A percentile compares a stretch with the other conserved stretches of the same genome.
Conservation (phyloP, 1,284 basidiomycete species). For the Sanghuangporus sanghuang region DNA sequence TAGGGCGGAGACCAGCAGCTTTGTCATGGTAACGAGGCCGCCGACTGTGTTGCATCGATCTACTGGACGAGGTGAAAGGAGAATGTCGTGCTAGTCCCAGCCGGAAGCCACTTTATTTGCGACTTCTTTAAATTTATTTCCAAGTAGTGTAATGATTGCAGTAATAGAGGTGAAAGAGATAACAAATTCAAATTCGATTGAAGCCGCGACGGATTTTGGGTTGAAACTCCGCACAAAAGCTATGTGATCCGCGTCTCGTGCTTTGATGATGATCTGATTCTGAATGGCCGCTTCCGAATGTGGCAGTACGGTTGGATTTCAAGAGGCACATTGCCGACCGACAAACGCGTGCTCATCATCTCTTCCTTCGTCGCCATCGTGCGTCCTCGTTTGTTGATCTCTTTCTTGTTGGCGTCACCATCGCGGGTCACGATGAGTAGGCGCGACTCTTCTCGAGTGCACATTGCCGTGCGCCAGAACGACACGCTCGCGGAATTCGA, state of each 20-base stretch:
- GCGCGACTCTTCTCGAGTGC: conserved; percentile 66
- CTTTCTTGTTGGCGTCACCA: neutral
- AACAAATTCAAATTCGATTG: too few relatives aligned
- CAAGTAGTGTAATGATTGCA: too few relatives aligned
- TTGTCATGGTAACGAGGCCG: neutral
- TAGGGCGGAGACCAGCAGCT: neutral
- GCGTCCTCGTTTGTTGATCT: neutral
- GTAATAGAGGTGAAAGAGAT: too few relatives aligned
- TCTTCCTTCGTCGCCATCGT: neutral
- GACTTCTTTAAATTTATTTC: too few relatives aligned
- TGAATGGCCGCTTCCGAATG: neutral
- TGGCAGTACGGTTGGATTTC: conserved; percentile 2
- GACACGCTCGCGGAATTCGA: conserved; percentile 79
- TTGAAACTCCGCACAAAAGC: neutral
- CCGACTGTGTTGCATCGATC: conserved; percentile 8
- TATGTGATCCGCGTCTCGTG: neutral
- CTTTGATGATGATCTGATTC: neutral
- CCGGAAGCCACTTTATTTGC: neutral
- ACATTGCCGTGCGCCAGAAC: conserved; percentile 60
- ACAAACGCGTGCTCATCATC: conserved; percentile 3
- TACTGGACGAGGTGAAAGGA: neutral
- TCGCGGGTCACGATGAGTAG: conserved; percentile 54
- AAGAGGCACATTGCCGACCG: neutral
- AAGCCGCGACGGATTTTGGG: neutral
- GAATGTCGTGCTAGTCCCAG: neutral